phyloP scores from a whole-genome alignment of 2,329 filamentous ascomycete species.

The Intubia oerlemansii region DNA sequence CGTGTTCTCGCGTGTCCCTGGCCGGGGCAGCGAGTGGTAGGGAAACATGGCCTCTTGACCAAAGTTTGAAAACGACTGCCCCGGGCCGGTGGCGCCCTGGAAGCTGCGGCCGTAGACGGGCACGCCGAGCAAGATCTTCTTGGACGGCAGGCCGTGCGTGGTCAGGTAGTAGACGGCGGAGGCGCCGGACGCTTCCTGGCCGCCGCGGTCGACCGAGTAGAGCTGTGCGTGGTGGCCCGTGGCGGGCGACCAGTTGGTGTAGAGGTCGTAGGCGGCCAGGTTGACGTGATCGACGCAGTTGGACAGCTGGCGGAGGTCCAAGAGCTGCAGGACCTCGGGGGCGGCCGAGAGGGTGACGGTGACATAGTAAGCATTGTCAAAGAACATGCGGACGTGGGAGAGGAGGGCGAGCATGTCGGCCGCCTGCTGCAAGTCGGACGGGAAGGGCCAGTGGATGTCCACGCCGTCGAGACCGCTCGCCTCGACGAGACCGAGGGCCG shows the following conservation, averaged over 20 bases:
- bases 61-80: slow-evolving; percentile 33
- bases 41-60: slow-evolving; percentile 40
- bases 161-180: slow-evolving; percentile 44
- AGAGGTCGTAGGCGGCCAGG: slow-evolving; percentile 64
- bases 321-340: slow-evolving; percentile 42
- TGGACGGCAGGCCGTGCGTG: slow-evolving; percentile 40
- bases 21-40: slow-evolving; percentile 45
- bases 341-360: slow-evolving; percentile 52
- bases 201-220: slow-evolving; percentile 34
- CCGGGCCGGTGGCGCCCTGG: slow-evolving; percentile 39
- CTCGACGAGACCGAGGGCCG: slow-evolving; percentile 44
- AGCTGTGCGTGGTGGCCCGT: slow-evolving; percentile 62
- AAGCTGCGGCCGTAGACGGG: slow-evolving; percentile 61
- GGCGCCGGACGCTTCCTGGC: slow-evolving; percentile 43
- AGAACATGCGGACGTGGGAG: slow-evolving; percentile 44
- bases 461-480: slow-evolving; percentile 54
- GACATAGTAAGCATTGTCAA: slow-evolving; percentile 44
- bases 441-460: slow-evolving; percentile 70
- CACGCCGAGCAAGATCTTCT: slow-evolving; percentile 56
- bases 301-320: slow-evolving; percentile 41
- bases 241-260: slow-evolving; percentile 43
- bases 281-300: slow-evolving; percentile 56
- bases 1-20: slow-evolving; percentile 39
- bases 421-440: slow-evolving; percentile 42
- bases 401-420: slow-evolving; percentile 50